phyloP scores from a whole-genome alignment of 257 asterid species.

The Apocynum venetum region DNA sequence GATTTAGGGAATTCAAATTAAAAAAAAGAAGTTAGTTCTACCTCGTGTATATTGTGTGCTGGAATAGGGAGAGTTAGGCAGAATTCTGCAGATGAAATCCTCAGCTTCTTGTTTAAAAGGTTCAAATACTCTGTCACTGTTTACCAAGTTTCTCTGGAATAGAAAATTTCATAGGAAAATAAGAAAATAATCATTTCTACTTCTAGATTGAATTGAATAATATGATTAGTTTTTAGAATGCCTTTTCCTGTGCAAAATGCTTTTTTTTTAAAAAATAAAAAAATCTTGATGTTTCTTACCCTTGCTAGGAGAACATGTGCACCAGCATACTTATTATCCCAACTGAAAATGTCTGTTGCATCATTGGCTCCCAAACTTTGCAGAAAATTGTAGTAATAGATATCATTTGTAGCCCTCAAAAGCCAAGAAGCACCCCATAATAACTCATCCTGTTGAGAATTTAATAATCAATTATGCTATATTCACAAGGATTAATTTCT shows the following conservation, averaged over 20 bases:
- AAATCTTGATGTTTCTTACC: constrained; percentile 21
- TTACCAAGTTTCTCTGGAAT: constrained; percentile 53
- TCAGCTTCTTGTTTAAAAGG: constrained; percentile 52
- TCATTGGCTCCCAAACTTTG: constrained; percentile 52
- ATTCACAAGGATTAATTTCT: no score
- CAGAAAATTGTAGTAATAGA: constrained; percentile 42
- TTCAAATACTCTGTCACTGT: constrained; percentile 38
- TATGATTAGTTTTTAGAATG: background rate
- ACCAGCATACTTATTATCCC: constrained; percentile 91
- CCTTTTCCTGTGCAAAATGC: no score
- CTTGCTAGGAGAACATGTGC: constrained; percentile 79
- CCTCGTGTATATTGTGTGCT: constrained; percentile 68
- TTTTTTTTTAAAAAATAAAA: no score
- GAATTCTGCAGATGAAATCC: constrained; percentile 61
- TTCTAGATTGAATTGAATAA: background rate
- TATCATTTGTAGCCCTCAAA: constrained; percentile 64
- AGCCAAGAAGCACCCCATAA: constrained; percentile 93
- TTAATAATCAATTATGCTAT: background rate
- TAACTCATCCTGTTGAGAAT: constrained; percentile 56
- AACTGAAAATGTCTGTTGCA: constrained; percentile 64
- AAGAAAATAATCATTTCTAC: background rate
- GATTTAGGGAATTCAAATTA: background rate
- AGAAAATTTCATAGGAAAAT: background rate
- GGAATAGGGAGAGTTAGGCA: constrained; percentile 71
- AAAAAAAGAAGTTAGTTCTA: background rate